Evolutionary conservation across 1,284 basidiomycete genomes (phyloP).

Genomic region (Cryptococcus floricola): DNA sequence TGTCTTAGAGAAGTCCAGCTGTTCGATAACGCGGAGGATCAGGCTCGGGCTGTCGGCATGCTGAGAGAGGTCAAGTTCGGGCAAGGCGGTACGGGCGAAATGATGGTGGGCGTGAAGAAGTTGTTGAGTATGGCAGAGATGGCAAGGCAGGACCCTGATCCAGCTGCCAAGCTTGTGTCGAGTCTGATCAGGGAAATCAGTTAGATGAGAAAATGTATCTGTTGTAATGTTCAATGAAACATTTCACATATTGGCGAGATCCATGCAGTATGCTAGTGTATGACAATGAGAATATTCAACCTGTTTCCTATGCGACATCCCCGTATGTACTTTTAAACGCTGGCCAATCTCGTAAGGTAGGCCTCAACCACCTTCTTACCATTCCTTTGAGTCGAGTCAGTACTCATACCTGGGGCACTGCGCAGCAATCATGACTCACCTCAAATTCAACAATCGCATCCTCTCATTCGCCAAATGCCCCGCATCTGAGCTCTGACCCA

Average conservation of each 20-base stretch:
- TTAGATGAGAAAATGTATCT: constrained; percentile 6
- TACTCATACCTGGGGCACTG: too few species aligned
- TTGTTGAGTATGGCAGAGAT: constrained; percentile 89
- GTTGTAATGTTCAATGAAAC: not conserved
- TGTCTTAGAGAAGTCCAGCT: constrained; percentile 81
- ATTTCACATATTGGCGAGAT: too few species aligned
- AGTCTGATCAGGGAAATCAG: constrained; percentile 57
- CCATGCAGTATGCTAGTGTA: too few species aligned
- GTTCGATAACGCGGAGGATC: constrained; percentile 63
- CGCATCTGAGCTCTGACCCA: constrained; percentile 45
- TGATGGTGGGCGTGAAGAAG: constrained; percentile 92
- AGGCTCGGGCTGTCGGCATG: constrained; percentile 61
- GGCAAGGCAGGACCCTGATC: constrained; percentile 87
- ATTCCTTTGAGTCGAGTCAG: constrained; percentile 21
- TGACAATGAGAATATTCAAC: too few species aligned
- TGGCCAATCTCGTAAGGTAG: constrained; percentile 35
- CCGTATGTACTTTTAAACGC: constrained; percentile 9
- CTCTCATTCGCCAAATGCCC: constrained; percentile 51
- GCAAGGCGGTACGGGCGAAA: constrained; percentile 51
- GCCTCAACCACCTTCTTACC: constrained; percentile 47
- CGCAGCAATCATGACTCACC: constrained; percentile 19
- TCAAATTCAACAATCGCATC: constrained; percentile 50
- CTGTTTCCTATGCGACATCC: too few species aligned
- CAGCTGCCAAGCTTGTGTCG: constrained; percentile 66
- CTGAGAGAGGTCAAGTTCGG: constrained; percentile 73